Evolutionary conservation across 805 yeast species (phyloP).

Genomic region (Kazachstania bromeliacearum): DNA sequence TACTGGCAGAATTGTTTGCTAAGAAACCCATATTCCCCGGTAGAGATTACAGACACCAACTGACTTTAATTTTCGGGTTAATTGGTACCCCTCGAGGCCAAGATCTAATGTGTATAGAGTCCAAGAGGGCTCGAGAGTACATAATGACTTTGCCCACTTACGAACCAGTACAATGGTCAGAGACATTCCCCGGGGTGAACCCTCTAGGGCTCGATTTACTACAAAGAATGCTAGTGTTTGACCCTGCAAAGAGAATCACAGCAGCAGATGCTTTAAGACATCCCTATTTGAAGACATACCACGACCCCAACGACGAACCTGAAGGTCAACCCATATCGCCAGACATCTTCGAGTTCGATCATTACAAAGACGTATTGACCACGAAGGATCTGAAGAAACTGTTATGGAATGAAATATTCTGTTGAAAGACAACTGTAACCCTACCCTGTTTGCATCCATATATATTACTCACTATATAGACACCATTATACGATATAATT

Average conservation of each 20-base stretch:
- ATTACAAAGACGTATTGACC: slow-evolving; percentile 66
- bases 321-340: slow-evolving; percentile 71
- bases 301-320: slow-evolving; percentile 93
- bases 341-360: slow-evolving; percentile 85
- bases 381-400: slow-evolving; percentile 67
- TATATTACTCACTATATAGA: no score
- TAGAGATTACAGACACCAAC: slow-evolving; percentile 84
- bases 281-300: slow-evolving; percentile 80
- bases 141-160: slow-evolving; percentile 68
- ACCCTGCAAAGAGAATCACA: slow-evolving; percentile 72
- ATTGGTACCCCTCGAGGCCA: slow-evolving; percentile 79
- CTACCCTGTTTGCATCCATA: background rate
- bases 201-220: slow-evolving; percentile 62
- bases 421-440: slow-evolving; percentile 1
- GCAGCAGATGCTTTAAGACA: slow-evolving; percentile 79
- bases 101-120: slow-evolving; percentile 64
- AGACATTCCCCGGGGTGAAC: slow-evolving; percentile 41
- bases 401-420: slow-evolving; percentile 65
- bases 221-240: slow-evolving; percentile 66
- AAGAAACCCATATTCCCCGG: slow-evolving; percentile 92
- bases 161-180: slow-evolving; percentile 13
- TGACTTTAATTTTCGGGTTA: slow-evolving; percentile 72
- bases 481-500: no score
- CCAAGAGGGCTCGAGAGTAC: slow-evolving; percentile 81
- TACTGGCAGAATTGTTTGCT: slow-evolving; percentile 78